Percentiles rank a stretch among this genome's conserved stretches.
Evolutionary conservation across 2,329 filamentous ascomycete species (phyloP).

Genomic region (Calonectria ilicicola): DNA sequence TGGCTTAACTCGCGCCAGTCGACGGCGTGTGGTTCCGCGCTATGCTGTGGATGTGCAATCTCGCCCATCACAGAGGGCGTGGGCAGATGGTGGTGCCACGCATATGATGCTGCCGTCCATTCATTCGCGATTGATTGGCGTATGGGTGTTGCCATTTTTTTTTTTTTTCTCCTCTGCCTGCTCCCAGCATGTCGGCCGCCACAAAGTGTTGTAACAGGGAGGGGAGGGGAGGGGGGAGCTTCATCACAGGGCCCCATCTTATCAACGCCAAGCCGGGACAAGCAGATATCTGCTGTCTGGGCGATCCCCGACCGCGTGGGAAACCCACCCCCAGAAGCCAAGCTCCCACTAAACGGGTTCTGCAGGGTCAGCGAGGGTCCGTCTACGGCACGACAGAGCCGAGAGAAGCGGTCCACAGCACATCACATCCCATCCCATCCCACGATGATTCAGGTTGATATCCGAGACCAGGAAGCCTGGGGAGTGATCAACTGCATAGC

Average conservation of each 20-base stretch:
- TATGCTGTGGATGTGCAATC: not conserved
- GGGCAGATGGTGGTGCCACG: slow-evolving; percentile 3
- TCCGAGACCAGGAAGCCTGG: not conserved
- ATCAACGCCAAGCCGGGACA: slow-evolving; percentile 43
- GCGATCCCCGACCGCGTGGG: slow-evolving; percentile 29
- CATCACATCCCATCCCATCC: too few species aligned
- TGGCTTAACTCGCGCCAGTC: slow-evolving; percentile 34
- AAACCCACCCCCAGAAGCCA: slow-evolving; percentile 8
- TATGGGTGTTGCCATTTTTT: not conserved
- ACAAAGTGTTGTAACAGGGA: not conserved
- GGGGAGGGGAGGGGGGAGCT: too few species aligned
- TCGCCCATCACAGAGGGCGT: slow-evolving; percentile 3
- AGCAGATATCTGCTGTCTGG: slow-evolving; percentile 27
- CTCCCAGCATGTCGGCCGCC: not conserved
- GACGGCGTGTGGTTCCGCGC: slow-evolving; percentile 16
- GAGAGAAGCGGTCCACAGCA: slow-evolving; percentile 20
- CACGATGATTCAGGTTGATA: not conserved
- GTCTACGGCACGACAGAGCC: slow-evolving; percentile 37
- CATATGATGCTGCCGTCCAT: not conserved
- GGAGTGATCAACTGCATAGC: not conserved
- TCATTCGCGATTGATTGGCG: not conserved
- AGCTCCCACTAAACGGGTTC: not conserved
- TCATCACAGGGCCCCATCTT: slow-evolving; percentile 25
- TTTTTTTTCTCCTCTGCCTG: too few species aligned
- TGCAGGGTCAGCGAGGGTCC: slow-evolving; percentile 21